Evolutionary conservation across 768 basidiomycete genomes (phyloP), one percentile per base, ranked within the genome.

Genomic region (Leccinum variicolor): DNA sequence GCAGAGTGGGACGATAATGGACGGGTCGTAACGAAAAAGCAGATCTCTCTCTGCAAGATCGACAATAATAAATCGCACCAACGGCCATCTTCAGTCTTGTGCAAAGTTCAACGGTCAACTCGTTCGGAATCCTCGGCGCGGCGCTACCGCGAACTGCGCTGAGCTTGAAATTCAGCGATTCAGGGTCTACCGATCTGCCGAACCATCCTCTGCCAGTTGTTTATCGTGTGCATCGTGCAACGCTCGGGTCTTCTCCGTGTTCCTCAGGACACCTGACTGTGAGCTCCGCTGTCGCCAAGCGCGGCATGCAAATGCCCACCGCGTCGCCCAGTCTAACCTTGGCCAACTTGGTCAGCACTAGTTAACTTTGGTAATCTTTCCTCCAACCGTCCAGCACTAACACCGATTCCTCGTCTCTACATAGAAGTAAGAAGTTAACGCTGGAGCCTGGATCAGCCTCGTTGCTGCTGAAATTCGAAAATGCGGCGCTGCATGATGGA

Each of bases 151-250:
- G 50, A 17, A 2, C 10, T 25, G 53, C 66, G 60, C 60, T 51
- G 65, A 59, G 53, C 28, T 65, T 65, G 23, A 68, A 66, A 55
- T n/a, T 28, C 19, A 15, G 10, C 55, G 62, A 65, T 66, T 39
- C 53, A 15, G 34, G 39, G 21, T 47, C 23, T 41, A 19, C 41
- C 41, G n/a, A 41, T 41, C 41, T 41, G 41, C 41, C n/a, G 41
- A 36, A 36, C 34, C 14, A 8, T 36, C 15, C 34, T 36, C 15
- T 36, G 3, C 34, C 34, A 36, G 34, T 25, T 25, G 34, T 36
- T 33, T 33, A 33, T 33, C 33, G 33, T 33, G 13, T 13, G 34
- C 15, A 34, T 14, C 14, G 14, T 36, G 36, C 36, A 36, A 17
- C 36, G 36, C 36, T 36, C 36, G 17, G 36, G 36, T 36, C 36